These are phyloP conservation scores for Boletus insuetus DNA, from an alignment of 768 basidiomycete species.

Conservation along the genomic window DNA sequence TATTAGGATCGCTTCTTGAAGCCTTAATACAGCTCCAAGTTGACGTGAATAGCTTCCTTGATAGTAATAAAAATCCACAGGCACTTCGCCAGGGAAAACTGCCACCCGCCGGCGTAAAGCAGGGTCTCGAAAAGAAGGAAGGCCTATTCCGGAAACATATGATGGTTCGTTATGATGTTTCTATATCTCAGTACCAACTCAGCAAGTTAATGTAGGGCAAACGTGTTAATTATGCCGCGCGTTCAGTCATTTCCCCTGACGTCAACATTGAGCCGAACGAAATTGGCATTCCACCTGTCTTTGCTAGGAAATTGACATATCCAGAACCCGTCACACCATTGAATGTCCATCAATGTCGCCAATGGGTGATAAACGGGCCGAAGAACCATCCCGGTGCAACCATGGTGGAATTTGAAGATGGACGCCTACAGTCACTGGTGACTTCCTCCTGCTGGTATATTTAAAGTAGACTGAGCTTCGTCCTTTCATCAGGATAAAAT, in stretches of 20 bases:
- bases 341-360: conserved; percentile 86
- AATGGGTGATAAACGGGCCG: conserved; percentile 88
- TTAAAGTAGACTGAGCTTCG: conserved; percentile 1
- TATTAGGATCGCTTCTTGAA: conserved; percentile 73
- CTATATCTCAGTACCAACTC: neutral
- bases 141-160: conserved; percentile 97
- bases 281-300: conserved; percentile 96
- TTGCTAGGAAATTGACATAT: conserved; percentile 94
- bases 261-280: conserved; percentile 99
- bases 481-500: conserved; percentile 65
- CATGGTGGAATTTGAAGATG: conserved; percentile 95
- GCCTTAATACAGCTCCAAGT: conserved; percentile 86
- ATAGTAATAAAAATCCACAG: conserved; percentile 91
- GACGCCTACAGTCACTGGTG: conserved; percentile 81
- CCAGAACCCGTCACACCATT: conserved; percentile 93
- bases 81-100: conserved; percentile 83
- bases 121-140: conserved; percentile 97
- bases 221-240: conserved; percentile 98
- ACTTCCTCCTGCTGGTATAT: neutral
- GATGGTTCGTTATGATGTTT: conserved; percentile 67
- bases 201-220: conserved; percentile 65
- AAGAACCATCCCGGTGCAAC: conserved; percentile 88
- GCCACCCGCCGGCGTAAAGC: conserved; percentile 93
- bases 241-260: conserved; percentile 99
- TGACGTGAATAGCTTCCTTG: conserved; percentile 96